Evolutionary conservation across 495 filamentous ascomycete species (phyloP).

Genomic region (Cenococcum geophilum): DNA sequence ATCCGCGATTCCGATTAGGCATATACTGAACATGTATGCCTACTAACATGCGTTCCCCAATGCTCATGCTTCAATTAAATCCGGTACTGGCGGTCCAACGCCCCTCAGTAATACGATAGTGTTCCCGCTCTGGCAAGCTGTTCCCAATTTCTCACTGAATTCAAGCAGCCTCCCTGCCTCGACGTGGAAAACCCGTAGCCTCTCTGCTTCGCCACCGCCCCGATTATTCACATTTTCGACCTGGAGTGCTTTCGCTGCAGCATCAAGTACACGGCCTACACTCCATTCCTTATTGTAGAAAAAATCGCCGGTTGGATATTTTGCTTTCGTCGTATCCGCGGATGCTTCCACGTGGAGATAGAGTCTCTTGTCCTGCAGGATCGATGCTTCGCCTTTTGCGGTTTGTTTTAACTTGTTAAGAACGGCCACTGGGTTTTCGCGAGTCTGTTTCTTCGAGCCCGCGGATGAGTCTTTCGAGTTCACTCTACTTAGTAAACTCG

Average conservation of each 20-base stretch:
- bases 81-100: slow-evolving; percentile 56
- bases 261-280: slow-evolving; percentile 79
- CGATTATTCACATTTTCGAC: slow-evolving; percentile 88
- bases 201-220: slow-evolving; percentile 66
- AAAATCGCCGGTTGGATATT: slow-evolving; percentile 53
- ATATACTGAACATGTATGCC: neutral
- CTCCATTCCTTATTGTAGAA: slow-evolving; percentile 84
- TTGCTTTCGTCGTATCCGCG: slow-evolving; percentile 66
- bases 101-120: slow-evolving; percentile 85
- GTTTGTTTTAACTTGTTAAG: slow-evolving; percentile 71
- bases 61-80: slow-evolving; percentile 38
- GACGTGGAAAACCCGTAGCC: slow-evolving; percentile 81
- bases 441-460: slow-evolving; percentile 11
- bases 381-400: slow-evolving; percentile 80
- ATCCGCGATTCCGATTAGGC: neutral
- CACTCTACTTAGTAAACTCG: neutral
- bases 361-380: slow-evolving; percentile 71
- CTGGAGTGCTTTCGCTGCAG: slow-evolving; percentile 72
- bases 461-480: slow-evolving; percentile 50
- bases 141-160: slow-evolving; percentile 76
- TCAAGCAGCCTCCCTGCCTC: slow-evolving; percentile 79
- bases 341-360: slow-evolving; percentile 85
- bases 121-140: slow-evolving; percentile 66
- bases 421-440: slow-evolving; percentile 40
- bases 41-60: neutral